These are phyloP conservation scores for Talinum fruticosum DNA, from an alignment of 148 eudicot species.

Conservation along the genomic window DNA sequence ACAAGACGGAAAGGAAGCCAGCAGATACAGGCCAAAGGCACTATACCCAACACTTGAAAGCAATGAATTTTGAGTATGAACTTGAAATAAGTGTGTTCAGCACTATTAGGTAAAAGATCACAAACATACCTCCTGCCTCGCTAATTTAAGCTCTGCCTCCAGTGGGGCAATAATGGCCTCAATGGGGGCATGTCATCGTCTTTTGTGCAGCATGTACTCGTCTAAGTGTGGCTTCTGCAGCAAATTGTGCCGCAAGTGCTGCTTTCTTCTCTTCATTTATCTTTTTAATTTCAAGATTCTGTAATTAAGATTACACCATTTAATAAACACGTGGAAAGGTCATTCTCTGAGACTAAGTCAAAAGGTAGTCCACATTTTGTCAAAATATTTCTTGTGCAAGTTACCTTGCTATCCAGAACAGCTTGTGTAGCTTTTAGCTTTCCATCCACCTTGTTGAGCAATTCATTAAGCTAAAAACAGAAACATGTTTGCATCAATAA, in stretches of 20 bases:
- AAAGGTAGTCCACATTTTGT: not conserved
- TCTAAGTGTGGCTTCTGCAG: slow-evolving; percentile 98
- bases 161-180: slow-evolving; percentile 93
- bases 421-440: slow-evolving; percentile 81
- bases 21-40: not conserved
- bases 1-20: not conserved
- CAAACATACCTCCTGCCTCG: slow-evolving; percentile 63
- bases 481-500: slow-evolving; percentile 5
- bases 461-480: slow-evolving; percentile 60
- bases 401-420: slow-evolving; percentile 87
- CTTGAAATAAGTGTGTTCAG: not conserved
- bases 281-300: slow-evolving; percentile 87
- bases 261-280: slow-evolving; percentile 84
- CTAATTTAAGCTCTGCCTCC: slow-evolving; percentile 91
- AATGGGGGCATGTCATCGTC: slow-evolving; percentile 93
- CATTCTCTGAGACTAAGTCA: not conserved
- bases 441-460: slow-evolving; percentile 66
- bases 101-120: not conserved
- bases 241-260: slow-evolving; percentile 92
- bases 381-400: not conserved
- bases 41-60: not conserved
- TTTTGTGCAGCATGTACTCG: slow-evolving; percentile 96
- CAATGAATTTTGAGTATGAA: not conserved
- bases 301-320: slow-evolving; percentile 22
- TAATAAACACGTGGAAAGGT: slow-evolving; percentile 15